Conservation (phyloP, 148 eudicot species). For the Suaeda aralocaspica region DNA sequence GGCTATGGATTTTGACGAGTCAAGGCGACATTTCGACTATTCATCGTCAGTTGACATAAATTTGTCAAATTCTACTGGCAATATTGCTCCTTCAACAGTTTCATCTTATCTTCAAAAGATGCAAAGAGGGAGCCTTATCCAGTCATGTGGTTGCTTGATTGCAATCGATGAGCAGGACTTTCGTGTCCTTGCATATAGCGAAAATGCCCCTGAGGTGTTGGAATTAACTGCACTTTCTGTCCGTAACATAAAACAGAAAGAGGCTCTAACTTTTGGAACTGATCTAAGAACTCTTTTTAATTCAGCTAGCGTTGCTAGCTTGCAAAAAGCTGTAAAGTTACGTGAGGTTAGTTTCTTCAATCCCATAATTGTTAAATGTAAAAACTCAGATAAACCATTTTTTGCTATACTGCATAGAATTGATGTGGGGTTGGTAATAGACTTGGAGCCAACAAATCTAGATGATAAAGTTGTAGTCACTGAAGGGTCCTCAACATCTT, state of each 20-base stretch:
- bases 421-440: slow-evolving; percentile 76
- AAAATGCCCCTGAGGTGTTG: slow-evolving; percentile 81
- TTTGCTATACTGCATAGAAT: slow-evolving; percentile 74
- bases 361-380: slow-evolving; percentile 67
- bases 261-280: slow-evolving; percentile 56
- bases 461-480: slow-evolving; percentile 59
- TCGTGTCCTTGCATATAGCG: slow-evolving; percentile 62
- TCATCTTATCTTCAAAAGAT: slow-evolving; percentile 70
- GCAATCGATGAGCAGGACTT: slow-evolving; percentile 60
- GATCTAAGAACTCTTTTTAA: slow-evolving; percentile 64
- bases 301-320: slow-evolving; percentile 52
- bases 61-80: slow-evolving; percentile 44
- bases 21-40: slow-evolving; percentile 54
- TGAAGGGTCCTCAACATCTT: slow-evolving; percentile 69
- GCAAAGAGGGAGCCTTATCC: slow-evolving; percentile 78
- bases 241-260: slow-evolving; percentile 65
- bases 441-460: slow-evolving; percentile 68
- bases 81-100: slow-evolving; percentile 57
- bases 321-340: slow-evolving; percentile 60
- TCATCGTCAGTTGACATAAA: slow-evolving; percentile 59
- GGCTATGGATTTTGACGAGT: slow-evolving; percentile 59
- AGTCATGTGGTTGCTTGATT: slow-evolving; percentile 82
- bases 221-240: slow-evolving; percentile 64
- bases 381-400: slow-evolving; percentile 59
- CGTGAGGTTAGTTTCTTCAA: slow-evolving; percentile 65